Percentiles rank a stretch among this genome's conserved stretches.
phyloP scores from a whole-genome alignment of 2,329 filamentous ascomycete species.

The Trichoderma sp. region DNA sequence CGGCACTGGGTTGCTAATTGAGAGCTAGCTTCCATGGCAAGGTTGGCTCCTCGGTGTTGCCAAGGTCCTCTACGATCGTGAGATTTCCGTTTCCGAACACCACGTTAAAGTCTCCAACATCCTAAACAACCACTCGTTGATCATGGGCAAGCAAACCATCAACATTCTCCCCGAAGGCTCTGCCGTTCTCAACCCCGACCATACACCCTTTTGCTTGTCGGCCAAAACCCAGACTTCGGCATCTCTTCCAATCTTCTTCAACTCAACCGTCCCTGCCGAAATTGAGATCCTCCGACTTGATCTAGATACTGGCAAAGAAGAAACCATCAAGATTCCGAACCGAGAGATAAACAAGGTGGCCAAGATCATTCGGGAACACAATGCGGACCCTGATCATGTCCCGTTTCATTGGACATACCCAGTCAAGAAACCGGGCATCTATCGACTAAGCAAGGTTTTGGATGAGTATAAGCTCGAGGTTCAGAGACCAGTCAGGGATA shows the following conservation, averaged over 20 bases:
- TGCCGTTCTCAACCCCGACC: slow-evolving; percentile 80
- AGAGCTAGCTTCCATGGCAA: slow-evolving; percentile 64
- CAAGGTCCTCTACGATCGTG: slow-evolving; percentile 86
- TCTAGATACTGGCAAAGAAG: slow-evolving; percentile 74
- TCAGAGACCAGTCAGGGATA: slow-evolving; percentile 70
- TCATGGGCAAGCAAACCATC: slow-evolving; percentile 94
- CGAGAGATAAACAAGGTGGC: slow-evolving; percentile 74
- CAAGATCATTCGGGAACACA: slow-evolving; percentile 64
- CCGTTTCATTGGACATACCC: slow-evolving; percentile 69
- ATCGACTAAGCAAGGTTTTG: slow-evolving; percentile 78
- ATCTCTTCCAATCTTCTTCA: slow-evolving; percentile 82
- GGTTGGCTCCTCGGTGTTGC: slow-evolving; percentile 69
- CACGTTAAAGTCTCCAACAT: slow-evolving; percentile 86
- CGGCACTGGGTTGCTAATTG: not conserved
- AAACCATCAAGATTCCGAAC: slow-evolving; percentile 72
- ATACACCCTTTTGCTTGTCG: slow-evolving; percentile 77
- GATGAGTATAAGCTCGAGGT: slow-evolving; percentile 95
- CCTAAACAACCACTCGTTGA: slow-evolving; percentile 87
- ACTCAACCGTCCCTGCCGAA: slow-evolving; percentile 83
- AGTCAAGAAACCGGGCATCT: slow-evolving; percentile 84
- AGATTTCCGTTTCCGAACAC: slow-evolving; percentile 89
- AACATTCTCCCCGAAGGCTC: slow-evolving; percentile 97
- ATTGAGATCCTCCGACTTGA: slow-evolving; percentile 89
- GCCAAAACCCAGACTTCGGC: slow-evolving; percentile 57
- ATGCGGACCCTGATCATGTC: slow-evolving; percentile 57